Percentiles rank a stretch among this genome's conserved stretches.
Evolutionary conservation across 441 rosid species (phyloP).

Genomic region (Brassica hybrid): DNA sequence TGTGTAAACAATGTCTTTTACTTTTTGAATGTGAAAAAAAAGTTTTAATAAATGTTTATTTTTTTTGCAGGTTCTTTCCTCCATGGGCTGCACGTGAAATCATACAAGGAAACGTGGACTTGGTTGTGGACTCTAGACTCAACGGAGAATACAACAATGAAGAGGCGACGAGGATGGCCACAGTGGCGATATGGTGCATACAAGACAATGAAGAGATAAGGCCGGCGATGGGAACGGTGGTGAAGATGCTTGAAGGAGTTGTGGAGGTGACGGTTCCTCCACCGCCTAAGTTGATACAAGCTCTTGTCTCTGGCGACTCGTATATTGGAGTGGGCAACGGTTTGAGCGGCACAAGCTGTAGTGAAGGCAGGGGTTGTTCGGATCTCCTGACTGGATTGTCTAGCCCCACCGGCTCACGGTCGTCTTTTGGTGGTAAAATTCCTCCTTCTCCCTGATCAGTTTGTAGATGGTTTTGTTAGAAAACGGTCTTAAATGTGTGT

Average conservation of each 20-base stretch:
- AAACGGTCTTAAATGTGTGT: constrained; percentile 2
- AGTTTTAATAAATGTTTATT: no score
- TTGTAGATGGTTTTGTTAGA: background rate
- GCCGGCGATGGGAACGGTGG: constrained; percentile 80
- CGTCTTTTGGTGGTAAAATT: constrained; percentile 54
- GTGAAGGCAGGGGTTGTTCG: constrained; percentile 47
- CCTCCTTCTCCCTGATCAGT: constrained; percentile 46
- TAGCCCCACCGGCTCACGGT: constrained; percentile 51
- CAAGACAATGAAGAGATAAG: constrained; percentile 78
- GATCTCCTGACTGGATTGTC: constrained; percentile 51
- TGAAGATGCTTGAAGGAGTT: constrained; percentile 87
- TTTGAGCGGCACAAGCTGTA: constrained; percentile 41
- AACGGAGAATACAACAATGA: constrained; percentile 52
- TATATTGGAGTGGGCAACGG: constrained; percentile 57
- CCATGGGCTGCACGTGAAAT: constrained; percentile 85
- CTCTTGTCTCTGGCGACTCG: constrained; percentile 79
- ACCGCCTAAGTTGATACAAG: constrained; percentile 79
- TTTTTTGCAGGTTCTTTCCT: constrained; percentile 70
- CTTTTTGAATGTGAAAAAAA: no score
- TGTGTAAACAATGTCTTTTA: background rate
- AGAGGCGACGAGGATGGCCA: constrained; percentile 70
- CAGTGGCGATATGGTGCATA: constrained; percentile 86
- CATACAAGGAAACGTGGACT: constrained; percentile 65
- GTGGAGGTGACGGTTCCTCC: constrained; percentile 72
- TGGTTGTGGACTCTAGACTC: constrained; percentile 66